Evolutionary conservation across 441 rosid genomes (phyloP), one percentile per base, ranked within the genome.

Genomic region (Populus hybrid): DNA sequence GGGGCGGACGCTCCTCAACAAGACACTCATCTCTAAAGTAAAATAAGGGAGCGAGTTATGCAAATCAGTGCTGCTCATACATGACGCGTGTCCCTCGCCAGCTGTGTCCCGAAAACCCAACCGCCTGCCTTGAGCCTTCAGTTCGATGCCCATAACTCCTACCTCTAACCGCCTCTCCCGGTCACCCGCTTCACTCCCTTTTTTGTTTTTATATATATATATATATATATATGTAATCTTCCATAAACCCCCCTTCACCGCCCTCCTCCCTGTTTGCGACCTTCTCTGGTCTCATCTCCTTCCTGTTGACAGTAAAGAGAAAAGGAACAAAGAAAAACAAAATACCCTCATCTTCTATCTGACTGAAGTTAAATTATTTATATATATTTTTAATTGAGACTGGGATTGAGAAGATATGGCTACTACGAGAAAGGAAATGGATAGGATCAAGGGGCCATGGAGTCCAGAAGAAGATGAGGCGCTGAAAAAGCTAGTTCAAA

Each of bases 371-470:
- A 30, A 30, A 30, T 30, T 30, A 30, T 30, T 30, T 30, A 30
- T 30, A 30, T 30, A 30, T 30, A 30, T 30, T 30, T 30, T 30
- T 30, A 34, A 34, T 34, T 34, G 36, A 34, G 36, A 34, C 7
- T 30, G 32, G 32, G 32, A 30, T 30, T 34, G 36, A 34, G 36
- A 34, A 34, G 36, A 34, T 8, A 81, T 88, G 89, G 85, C 88
- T 66, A 69, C 77, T 70, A 79, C 84, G 34, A 83, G 88, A 54
- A 90, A 79, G 40, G 88, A 84, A 1, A 75, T 83, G 77, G 97
- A 92, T 86, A 88, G 93, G 80, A 88, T 92, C 85, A 92, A 89
- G 77, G 97, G 95, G 16, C 97, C 97, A 0, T 92, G 97, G 97
- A 87, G 91, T 59, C 93, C 92, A 6, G 95, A 90, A 77, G 97